Evolutionary conservation across 202 grass and related monocot species (phyloP), one percentile per base, ranked within the genome.

Genomic region (Setaria viridis): DNA sequence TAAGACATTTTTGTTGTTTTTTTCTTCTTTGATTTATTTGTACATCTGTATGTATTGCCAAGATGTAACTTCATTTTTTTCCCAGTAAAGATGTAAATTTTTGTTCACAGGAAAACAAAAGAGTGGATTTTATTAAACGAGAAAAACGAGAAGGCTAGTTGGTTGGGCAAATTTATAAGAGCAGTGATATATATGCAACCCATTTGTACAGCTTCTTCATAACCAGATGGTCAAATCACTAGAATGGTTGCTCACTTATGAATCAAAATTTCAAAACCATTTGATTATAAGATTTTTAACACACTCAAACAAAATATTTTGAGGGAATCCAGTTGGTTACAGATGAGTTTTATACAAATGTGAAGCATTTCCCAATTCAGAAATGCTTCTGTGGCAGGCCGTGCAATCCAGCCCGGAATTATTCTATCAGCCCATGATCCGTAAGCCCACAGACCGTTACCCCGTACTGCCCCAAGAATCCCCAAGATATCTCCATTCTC

Each of bases 41-140:
- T 25, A 25, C 6, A 76, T 84, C 46, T 19, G 19, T 63, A 58
- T 87, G 70, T 70, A 64, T 11, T 6, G 16, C 4, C 0, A 56
- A 37, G 32, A 56, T 37, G 32, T 56, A 55, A 39, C 0, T 10
- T 20, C 11, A 6, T 20, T 39, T 37, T 37, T 41, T 0, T 54
- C 30, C 1, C 7, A 43, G 16, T 67, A 15, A 51, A 66, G 9
- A 12, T 80, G 64, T 70, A 74, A 21, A 66, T 65, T 87, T 87
- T 76, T 71, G 13, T 77, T 64, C 5, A 33, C 5, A 33, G 0
- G 25, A 14, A 43, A 49, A 49, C 49, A 49, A 59, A 59, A 17
- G 1, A 55, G 16, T 20, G 6, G 1, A 3, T 57, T 62, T 41
- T 35, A 11, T n/a, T 21, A 14, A 11, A 62, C 1, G 30, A 51